Evolutionary conservation across 495 filamentous ascomycete species (phyloP).

Genomic region (Rostrohypoxylon terebratum): DNA sequence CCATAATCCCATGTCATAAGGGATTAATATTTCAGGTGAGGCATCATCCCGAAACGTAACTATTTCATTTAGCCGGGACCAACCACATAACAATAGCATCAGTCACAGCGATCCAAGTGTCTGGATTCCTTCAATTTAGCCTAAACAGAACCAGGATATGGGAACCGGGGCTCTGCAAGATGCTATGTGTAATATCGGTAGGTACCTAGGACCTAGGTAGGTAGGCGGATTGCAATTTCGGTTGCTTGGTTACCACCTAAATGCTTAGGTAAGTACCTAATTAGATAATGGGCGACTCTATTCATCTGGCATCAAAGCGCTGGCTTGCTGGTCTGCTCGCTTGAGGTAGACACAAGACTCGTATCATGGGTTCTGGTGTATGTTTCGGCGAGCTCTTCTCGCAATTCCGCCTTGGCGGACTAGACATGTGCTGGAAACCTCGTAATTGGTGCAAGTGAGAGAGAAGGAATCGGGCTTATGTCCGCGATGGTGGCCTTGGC

Average conservation of each 20-base stretch:
- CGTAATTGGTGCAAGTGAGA: conserved; percentile 32
- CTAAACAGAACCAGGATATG: conserved; percentile 38
- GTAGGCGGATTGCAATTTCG: neutral
- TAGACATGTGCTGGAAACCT: conserved; percentile 9
- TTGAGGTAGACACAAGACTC: neutral
- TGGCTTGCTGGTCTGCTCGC: too few species aligned
- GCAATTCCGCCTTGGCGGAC: conserved; percentile 47
- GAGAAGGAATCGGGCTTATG: conserved; percentile 21
- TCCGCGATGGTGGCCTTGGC: conserved; percentile 26
- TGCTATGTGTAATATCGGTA: conserved; percentile 6
- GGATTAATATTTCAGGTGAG: neutral
- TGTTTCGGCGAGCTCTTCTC: conserved; percentile 38
- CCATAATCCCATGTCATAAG: neutral
- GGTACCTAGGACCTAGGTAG: neutral
- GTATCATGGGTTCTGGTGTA: conserved; percentile 17
- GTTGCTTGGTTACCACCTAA: conserved; percentile 1
- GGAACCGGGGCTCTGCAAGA: conserved; percentile 28
- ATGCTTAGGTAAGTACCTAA: neutral
- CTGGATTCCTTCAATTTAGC: conserved; percentile 28
- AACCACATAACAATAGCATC: neutral
- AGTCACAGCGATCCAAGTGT: conserved; percentile 13
- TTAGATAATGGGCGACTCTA: neutral
- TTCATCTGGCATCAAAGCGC: neutral
- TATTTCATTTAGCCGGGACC: conserved; percentile 7
- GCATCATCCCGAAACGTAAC: neutral